Base-by-base conservation (phyloP, 176 grass and related monocot genomes). In the Melocanna baccifera region DNA sequence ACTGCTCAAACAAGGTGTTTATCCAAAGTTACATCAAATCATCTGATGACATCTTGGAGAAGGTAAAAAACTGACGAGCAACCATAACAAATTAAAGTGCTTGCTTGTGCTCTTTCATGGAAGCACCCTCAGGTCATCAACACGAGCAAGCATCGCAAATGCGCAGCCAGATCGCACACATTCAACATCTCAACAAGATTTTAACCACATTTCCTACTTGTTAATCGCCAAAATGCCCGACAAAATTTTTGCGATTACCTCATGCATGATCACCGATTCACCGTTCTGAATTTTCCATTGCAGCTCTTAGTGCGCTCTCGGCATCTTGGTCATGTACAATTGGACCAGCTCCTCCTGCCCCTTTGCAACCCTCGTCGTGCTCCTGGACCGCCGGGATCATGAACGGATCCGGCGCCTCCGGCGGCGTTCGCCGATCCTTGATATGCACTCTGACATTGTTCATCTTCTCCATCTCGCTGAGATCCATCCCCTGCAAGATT, bases 401-500 rank as follows among this genome's bases (percentile, higher is more conserved):
- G 30, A 91, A 90, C 19, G 78, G 78, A 68, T 91, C 91, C 43
- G 89, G 78, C 16, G 78, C 85, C 71, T 79, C 87, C 20, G 67
- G 65, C 12, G 71, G 28, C 8, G 55, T 43, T 12, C 70, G 23
- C 56, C 91, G 75, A 28, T 86, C 91, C 76, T 95, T 93, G 2
- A 92, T n/a, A 26, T 91, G 86, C 50, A 85, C 71, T 4, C 62
- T 88, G 9, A 14, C 20, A 7, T 4, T 12, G 55, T 71, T 43
- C 76, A 79, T 48, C 71, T 82, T 91, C 82, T 90, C 91, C 76
- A 89, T 81, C 25, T 82, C 69, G 12, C 36, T 29, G 81, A 86
- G 91, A 73, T 93, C 89, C 52, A 93, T 46, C 57, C 86, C 87
- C 73, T 83, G 91, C 69, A 98, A 69, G 66, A 93, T 95, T 7